These are phyloP conservation scores for Pestalotiopsis sp. DNA, from an alignment of 2,329 filamentous ascomycete species.

Conservation along the genomic window DNA sequence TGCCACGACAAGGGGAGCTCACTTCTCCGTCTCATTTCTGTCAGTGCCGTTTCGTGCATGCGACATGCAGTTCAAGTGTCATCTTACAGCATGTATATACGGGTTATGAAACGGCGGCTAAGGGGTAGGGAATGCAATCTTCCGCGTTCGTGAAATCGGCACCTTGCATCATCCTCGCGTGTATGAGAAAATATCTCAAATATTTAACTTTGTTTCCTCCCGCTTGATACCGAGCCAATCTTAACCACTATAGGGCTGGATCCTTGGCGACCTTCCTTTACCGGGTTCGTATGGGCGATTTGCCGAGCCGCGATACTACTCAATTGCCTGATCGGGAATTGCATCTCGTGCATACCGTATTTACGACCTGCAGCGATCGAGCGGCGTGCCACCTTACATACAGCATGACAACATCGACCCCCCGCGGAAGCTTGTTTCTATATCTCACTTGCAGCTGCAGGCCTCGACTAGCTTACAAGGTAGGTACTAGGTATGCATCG, in stretches of 20 bases:
- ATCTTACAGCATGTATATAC: neutral
- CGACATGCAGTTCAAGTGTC: neutral
- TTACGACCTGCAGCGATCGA: neutral
- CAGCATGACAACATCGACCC: neutral
- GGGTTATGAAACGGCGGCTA: neutral
- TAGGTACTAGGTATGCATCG: neutral
- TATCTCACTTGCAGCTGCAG: neutral
- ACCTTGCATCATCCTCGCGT: neutral
- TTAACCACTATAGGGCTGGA: neutral
- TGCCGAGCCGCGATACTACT: conserved; percentile 1
- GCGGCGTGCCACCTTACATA: neutral
- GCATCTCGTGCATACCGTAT: neutral
- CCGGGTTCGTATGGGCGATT: neutral
- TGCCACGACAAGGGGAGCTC: too few species aligned
- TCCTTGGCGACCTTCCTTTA: conserved; percentile 7
- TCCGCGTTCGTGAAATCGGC: neutral
- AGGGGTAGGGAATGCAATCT: neutral
- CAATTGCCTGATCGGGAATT: conserved; percentile 4
- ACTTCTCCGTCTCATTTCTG: neutral
- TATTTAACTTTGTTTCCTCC: neutral
- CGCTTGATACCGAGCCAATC: conserved; percentile 2
- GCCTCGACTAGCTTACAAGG: neutral
- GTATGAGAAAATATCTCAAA: neutral
- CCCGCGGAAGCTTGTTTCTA: neutral
- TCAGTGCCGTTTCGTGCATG: neutral